Percentiles rank a stretch among this genome's conserved stretches.
phyloP scores from a whole-genome alignment of 768 basidiomycete species.

The Termitomyces titanicus region DNA sequence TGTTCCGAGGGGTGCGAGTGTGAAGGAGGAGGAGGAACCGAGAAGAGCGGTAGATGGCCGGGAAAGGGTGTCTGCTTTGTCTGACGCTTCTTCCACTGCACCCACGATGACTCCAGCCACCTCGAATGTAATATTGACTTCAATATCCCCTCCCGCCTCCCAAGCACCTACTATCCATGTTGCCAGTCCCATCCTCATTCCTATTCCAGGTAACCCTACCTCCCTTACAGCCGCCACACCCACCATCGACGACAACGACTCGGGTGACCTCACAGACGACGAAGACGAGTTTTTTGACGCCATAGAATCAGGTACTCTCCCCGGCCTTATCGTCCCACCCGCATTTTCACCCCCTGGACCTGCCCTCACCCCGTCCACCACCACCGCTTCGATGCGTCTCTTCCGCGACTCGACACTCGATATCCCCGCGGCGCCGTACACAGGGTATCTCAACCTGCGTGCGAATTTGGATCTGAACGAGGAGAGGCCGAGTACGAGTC shows the following conservation, averaged over 20 bases:
- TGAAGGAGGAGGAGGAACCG: slow-evolving; percentile 9
- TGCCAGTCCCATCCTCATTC: not conserved
- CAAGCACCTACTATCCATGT: not conserved
- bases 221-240: not conserved
- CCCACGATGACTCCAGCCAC: no score
- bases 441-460: slow-evolving; percentile 67
- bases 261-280: slow-evolving; percentile 59
- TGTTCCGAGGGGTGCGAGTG: not conserved
- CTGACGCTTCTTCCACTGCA: no score
- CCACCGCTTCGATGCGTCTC: not conserved
- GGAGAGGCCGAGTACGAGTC: slow-evolving; percentile 82
- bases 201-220: no score
- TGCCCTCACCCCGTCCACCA: not conserved
- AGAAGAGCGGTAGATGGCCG: no score
- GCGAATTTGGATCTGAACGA: slow-evolving; percentile 61
- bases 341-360: slow-evolving; percentile 4
- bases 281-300: slow-evolving; percentile 99
- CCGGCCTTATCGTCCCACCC: slow-evolving; percentile 59
- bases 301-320: slow-evolving; percentile 78
- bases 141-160: no score
- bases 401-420: not conserved
- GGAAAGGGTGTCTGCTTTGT: no score
- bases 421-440: slow-evolving; percentile 40
- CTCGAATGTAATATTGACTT: no score
- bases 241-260: slow-evolving; percentile 17